Base-by-base conservation (phyloP, 768 basidiomycete species). In the Russula brevipes region DNA sequence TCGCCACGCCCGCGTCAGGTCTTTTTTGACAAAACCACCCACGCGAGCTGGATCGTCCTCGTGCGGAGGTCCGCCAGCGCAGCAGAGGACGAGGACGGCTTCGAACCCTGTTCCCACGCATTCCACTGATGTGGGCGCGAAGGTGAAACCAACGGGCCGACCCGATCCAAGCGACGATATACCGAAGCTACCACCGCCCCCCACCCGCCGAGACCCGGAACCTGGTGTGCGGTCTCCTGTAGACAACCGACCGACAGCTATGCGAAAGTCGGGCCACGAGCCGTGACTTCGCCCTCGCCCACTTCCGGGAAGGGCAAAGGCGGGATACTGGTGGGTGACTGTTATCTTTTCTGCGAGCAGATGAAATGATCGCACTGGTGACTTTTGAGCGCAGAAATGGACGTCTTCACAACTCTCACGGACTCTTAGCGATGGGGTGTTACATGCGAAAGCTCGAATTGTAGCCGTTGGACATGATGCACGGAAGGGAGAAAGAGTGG, bases 401-500 rank as follows among this genome's bases (percentile, higher is more conserved):
- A 79, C 84, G 2, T 83, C 87, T 9, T 69, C 79, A 2, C 80
- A 82, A 10, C 70, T 87, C 58, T 72, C 74, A 10, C 70, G 84
- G 24, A 86, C 87, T 1, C 84, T 87, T 0, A 87, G 84, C 63
- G 88, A 88, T 62, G 75, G 80, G 17, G 80, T 81, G 5, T 72
- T 88, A n/a, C 80, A 79, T 45, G 73, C 76, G 1, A 81, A 73
- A 17, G 75, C 73, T 19, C 60, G 44, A 30, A 71, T 74, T 12
- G 69, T 70, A 36, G 66, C 72, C 5, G 58, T 55, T 30, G 71
- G 24, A 24, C 24, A 71, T 33, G 68, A 68, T 24, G 5, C 72
- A 63, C 35, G 76, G 75, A 31, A 75, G 70, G 5, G 79, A 80
- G 4, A 85, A 85, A 12, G 87, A 89, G 69, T 77, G 87, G 24